Evolutionary conservation across 148 eudicot species (phyloP), one percentile per base, ranked within the genome.

Genomic region (Heliamphora exappendiculata): DNA sequence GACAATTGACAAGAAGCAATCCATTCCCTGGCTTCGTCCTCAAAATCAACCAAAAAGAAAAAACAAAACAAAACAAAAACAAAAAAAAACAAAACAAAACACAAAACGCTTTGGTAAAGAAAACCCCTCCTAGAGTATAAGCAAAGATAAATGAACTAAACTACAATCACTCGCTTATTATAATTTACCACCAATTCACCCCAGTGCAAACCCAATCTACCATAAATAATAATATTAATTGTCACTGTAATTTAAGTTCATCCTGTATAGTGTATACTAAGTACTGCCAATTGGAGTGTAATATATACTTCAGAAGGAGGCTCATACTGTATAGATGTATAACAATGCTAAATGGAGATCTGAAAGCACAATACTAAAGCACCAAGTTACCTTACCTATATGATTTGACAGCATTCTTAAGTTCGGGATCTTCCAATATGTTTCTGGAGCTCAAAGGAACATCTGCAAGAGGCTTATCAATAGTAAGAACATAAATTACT

Each of bases 391-490:
- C 99, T 72, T 85, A 95, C 98, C 99, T 95, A 84, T 65, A 84
- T 16, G 88, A 39, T 85, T 93, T 93, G 53, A 95, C 97, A 75
- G 98, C 96, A 78, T 84, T 75, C 87, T 95, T 95, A 49, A 95
- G 89, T 79, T 95, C 98, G 34, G 84, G 73, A 83, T 95, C 94
- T 81, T 91, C 97, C 82, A 93, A 83, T 79, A 95, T 93, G 82
- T 93, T 91, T 80, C 98, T 88, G 33, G 99, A 80, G 86, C 88
- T 74, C 58, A 95, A 33, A 70, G 99, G 97, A 74, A 91, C 94
- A 87, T 82, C 98, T 95, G 86, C 78, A 82, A 51, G 66, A 60
- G 12, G 68, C 44, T 78, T 58, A 76, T 19, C 26, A 74, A 47
- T 37, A 17, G 20, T 49, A 42, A 42, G 55, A 67, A 75, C 60